Evolutionary conservation across 2,329 filamentous ascomycete species (phyloP).

Genomic region (Nigrospora sphaerica): DNA sequence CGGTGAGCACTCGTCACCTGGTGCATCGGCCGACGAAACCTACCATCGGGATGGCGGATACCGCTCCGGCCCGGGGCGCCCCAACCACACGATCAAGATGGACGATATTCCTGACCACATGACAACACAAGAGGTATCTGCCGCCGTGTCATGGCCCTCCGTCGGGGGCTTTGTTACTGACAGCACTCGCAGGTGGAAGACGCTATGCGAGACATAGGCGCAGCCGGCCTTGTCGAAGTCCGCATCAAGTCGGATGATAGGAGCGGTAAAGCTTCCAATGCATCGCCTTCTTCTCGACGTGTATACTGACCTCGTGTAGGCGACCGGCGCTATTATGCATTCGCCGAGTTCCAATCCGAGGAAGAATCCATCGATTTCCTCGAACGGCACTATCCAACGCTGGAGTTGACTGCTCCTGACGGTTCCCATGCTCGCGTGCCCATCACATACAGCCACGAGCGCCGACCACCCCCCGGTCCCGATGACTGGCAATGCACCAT

Average conservation of each 20-base stretch:
- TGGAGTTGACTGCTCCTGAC: constrained; percentile 25
- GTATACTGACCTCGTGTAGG: constrained; percentile 9
- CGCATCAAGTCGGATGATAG: constrained; percentile 24
- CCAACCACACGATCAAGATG: constrained; percentile 24
- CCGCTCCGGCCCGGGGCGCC: constrained; percentile 19
- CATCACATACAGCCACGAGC: constrained; percentile 27
- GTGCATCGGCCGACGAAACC: constrained; percentile 17
- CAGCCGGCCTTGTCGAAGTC: constrained; percentile 20
- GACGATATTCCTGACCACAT: constrained; percentile 23
- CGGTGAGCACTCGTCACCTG: constrained; percentile 15
- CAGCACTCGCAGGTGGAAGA: constrained; percentile 16
- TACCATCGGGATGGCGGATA: constrained; percentile 13
- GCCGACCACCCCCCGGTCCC: constrained; percentile 22
- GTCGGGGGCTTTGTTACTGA: neutral
- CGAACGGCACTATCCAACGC: constrained; percentile 26
- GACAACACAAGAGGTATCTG: constrained; percentile 17
- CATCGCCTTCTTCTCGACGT: neutral
- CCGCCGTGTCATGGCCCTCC: neutral
- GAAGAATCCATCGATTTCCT: constrained; percentile 31
- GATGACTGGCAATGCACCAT: constrained; percentile 32
- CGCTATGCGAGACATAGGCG: constrained; percentile 20
- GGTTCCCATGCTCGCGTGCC: constrained; percentile 23
- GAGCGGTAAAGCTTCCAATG: constrained; percentile 10
- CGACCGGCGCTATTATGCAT: constrained; percentile 23
- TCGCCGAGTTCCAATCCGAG: constrained; percentile 32